Evolutionary conservation across 2,329 filamentous ascomycete genomes (phyloP).

Genomic region (Ceratocystis cubensis): DNA sequence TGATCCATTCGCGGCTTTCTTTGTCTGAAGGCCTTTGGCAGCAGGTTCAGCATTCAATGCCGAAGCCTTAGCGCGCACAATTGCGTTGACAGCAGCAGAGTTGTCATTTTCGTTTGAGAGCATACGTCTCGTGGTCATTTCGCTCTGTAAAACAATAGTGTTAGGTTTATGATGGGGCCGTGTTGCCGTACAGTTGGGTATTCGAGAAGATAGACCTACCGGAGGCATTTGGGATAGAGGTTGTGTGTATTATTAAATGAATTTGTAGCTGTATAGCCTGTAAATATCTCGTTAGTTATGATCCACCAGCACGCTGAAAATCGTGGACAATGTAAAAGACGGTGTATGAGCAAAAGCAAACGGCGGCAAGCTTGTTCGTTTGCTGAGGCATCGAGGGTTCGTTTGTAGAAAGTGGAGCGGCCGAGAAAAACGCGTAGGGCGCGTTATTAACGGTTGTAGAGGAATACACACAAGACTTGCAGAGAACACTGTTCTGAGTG

Average conservation of each 20-base stretch:
- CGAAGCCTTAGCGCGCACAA: constrained; percentile 87
- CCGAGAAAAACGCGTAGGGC: background rate
- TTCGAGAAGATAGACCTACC: constrained; percentile 27
- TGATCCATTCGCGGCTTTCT: constrained; percentile 47
- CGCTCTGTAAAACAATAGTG: constrained; percentile 12
- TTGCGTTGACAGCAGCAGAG: constrained; percentile 64
- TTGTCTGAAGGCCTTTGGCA: constrained; percentile 52
- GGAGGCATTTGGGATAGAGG: constrained; percentile 29
- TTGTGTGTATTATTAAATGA: constrained; percentile 13
- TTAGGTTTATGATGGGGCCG: background rate
- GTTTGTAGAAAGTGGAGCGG: background rate
- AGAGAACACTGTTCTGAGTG: constrained; percentile 1
- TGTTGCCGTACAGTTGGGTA: background rate
- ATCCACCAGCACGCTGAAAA: background rate
- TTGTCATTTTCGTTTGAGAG: constrained; percentile 91
- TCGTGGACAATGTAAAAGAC: background rate
- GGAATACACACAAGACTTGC: constrained; percentile 4
- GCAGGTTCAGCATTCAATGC: constrained; percentile 48
- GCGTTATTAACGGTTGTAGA: background rate
- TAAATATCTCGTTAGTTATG: background rate
- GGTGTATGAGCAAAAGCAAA: background rate
- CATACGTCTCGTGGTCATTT: constrained; percentile 38
- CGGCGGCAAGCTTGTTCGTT: background rate
- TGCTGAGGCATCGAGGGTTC: background rate
- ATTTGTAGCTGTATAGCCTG: constrained; percentile 12